phyloP scores from a whole-genome alignment of 345 rosid species.

The Dovyalis caffra region DNA sequence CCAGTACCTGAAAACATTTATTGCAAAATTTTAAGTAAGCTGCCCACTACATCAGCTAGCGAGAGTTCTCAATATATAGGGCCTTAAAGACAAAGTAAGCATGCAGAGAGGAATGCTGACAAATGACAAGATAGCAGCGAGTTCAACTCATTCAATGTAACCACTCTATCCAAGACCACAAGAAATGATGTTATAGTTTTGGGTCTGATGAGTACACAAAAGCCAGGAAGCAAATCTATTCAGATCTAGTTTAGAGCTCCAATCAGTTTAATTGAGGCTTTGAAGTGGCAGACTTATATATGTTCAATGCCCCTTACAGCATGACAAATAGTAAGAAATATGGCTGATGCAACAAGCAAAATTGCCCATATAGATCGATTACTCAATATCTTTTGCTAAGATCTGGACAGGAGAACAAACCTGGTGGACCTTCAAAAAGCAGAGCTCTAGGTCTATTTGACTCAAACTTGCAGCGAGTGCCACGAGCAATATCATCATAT shows the following conservation, averaged over 20 bases:
- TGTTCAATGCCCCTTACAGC: neutral
- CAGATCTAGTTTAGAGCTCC: neutral
- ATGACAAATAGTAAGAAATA: neutral
- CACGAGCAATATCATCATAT: constrained; percentile 89
- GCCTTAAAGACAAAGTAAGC: neutral
- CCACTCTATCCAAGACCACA: neutral
- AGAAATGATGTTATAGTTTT: neutral
- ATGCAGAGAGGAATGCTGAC: neutral
- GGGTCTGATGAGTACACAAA: neutral
- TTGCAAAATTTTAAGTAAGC: constrained; percentile 16
- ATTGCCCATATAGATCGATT: neutral
- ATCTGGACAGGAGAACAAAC: constrained; percentile 34
- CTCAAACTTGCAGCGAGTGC: constrained; percentile 79
- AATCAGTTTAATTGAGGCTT: neutral
- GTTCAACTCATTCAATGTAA: neutral
- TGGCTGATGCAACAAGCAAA: neutral
- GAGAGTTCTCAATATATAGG: neutral
- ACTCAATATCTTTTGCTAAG: neutral
- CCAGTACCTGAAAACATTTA: constrained; percentile 77
- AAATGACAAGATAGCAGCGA: neutral
- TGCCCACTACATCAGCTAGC: constrained; percentile 4
- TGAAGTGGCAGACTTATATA: neutral
- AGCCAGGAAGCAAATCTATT: neutral
- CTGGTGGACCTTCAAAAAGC: constrained; percentile 97
- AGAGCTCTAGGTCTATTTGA: constrained; percentile 93